Evolutionary conservation across 2,329 filamentous ascomycete species (phyloP), one percentile per base, ranked within the genome.

Genomic region (Aureobasidium sp.): DNA sequence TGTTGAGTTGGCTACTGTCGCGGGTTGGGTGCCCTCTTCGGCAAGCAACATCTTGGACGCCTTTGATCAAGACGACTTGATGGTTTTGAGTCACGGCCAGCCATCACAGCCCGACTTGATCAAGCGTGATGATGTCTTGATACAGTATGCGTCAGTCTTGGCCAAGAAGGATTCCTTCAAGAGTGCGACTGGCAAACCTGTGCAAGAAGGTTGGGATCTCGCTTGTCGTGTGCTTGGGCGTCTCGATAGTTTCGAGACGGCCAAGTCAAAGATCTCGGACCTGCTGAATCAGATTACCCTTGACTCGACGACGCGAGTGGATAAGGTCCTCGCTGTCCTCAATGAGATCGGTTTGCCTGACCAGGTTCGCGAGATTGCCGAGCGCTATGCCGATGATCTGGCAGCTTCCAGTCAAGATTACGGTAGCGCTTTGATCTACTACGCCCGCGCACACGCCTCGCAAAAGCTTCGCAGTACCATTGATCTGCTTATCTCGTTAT

Each of bases 371-470:
- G 85, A 85, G 67, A 88, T 90, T 47, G 90, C 90, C 63, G 88
- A 95, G 89, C 85, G 87, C 65, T 96, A 90, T 70, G 93, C 91
- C 61, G 87, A 96, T 65, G 81, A 86, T 50, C 80, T 96, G 40
- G 84, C 86, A 11, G 81, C 85, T 62, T 82, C 84, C 43, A 87
- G 88, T 0, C 84, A 89, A 67, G 83, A 87, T 59, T 96, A 93
- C 66, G 93, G 93, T 58, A 85, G 93, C 65, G 89, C 90, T 0
- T 80, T 97, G 21, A 86, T 94, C 75, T 96, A 95, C 77, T 97
- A 94, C 71, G 88, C 93, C 25, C 84, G 95, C 13, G 89, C 91
- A 3, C 91, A 95, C 69, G 84, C 86, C 27, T 77, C 84, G 1
- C 79, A 82, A 64, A 95, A 93, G 73, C 86, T 96, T 57, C 89